Percentiles rank a stretch among this genome's conserved stretches.
Evolutionary conservation across 1,284 basidiomycete species (phyloP).

Genomic region (Tetrapyrgos nigripes): DNA sequence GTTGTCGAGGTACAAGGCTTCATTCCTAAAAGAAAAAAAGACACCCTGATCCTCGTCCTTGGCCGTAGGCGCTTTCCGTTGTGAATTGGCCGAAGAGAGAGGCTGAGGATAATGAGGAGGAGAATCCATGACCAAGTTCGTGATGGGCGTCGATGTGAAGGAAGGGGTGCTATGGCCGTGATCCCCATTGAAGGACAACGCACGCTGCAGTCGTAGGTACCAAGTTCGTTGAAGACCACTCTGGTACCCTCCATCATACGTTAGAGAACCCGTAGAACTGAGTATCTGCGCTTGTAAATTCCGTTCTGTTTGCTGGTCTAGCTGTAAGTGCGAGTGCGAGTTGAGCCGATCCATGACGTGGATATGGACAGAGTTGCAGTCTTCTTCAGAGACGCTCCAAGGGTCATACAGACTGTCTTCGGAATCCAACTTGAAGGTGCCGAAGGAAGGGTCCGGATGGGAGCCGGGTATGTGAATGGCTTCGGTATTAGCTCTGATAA

Average conservation of each 20-base stretch:
- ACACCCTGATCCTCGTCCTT: too few species aligned
- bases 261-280: neutral
- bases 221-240: neutral
- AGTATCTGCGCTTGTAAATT: neutral
- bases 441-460: neutral
- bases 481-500: neutral
- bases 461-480: neutral
- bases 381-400: neutral
- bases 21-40: too few species aligned
- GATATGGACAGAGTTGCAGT: too few species aligned
- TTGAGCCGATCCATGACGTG: neutral
- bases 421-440: neutral
- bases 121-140: neutral
- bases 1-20: neutral
- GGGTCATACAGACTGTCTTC: neutral
- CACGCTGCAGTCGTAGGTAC: neutral
- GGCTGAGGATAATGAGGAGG: too few species aligned
- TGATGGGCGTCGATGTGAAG: neutral
- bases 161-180: neutral
- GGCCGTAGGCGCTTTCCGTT: too few species aligned
- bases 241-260: slow-evolving; percentile 1
- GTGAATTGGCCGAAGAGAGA: too few species aligned
- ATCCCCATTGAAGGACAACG: too few species aligned
- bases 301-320: neutral
- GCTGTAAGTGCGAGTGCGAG: neutral